Conservation (phyloP, 164 flowering plant genomes). For the Magnolia officinalis region DNA sequence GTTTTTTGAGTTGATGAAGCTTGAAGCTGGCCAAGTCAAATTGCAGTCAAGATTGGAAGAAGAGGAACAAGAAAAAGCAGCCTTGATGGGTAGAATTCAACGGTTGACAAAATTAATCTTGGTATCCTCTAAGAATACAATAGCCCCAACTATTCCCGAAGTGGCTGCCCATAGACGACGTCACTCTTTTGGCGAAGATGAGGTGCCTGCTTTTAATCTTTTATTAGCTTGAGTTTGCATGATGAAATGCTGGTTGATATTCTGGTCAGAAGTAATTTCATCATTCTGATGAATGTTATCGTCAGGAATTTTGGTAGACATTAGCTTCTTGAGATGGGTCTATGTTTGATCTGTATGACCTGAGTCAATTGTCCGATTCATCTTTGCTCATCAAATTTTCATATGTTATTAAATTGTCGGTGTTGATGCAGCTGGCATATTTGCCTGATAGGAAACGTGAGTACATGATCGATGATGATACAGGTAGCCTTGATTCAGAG, state of each 20-base stretch:
- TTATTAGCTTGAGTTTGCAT: constrained; percentile 9
- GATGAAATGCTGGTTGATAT: constrained; percentile 4
- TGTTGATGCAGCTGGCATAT: constrained; percentile 67
- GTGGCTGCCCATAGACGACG: constrained; percentile 49
- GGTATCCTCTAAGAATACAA: constrained; percentile 75
- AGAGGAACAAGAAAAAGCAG: constrained; percentile 90
- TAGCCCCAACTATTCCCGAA: constrained; percentile 45
- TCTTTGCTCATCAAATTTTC: neutral
- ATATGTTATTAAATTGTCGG: neutral
- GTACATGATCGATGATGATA: constrained; percentile 58
- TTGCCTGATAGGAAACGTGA: constrained; percentile 75
- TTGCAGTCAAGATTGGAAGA: constrained; percentile 84
- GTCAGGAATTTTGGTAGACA: neutral
- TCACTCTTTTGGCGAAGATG: constrained; percentile 84
- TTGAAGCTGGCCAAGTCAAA: constrained; percentile 85
- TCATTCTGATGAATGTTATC: constrained; percentile 4
- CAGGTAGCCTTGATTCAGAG: constrained; percentile 58
- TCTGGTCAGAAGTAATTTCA: neutral
- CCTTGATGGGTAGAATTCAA: constrained; percentile 88
- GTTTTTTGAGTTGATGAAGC: constrained; percentile 30
- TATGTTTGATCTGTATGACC: neutral
- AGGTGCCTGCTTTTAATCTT: constrained; percentile 38
- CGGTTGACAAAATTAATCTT: constrained; percentile 78
- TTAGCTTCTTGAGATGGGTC: neutral
- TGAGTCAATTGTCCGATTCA: neutral